Base-by-base conservation (phyloP, 2,329 filamentous ascomycete genomes). In the Cyclaneusma minus region DNA sequence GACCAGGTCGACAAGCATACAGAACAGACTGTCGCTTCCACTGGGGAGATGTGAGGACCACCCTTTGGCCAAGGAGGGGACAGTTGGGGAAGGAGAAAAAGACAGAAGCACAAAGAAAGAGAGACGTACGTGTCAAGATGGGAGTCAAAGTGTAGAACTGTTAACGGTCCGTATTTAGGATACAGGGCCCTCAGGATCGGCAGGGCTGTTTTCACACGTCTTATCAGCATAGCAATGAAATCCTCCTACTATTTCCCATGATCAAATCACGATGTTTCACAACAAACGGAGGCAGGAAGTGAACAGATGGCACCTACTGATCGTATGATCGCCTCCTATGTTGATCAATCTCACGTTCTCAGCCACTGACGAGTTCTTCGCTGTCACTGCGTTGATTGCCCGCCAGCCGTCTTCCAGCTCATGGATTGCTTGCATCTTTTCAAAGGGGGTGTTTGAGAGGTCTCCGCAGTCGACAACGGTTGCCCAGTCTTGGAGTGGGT, bases 301-400 rank as follows among this genome's bases (percentile, higher is more conserved):
- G 13, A 16, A n/a, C 13, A 8, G 8, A 9, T 18, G 3, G 10
- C 10, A 18, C 25, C 34, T 27, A 45, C 42, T 45, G n/a, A 45
- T 45, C 5, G 43, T 45, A 28, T 46, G 43, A 29, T 45, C 43
- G 13, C 43, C 43, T 13, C 43, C 43, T 24, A 46, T 41, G 2
- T 31, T 37, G 15, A 46, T 39, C n/a, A 41, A 29, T 18, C 42
- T 32, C 5, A 42, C 32, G 10, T 36, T 36, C 29, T 45, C 37
- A 9, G 28, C 31, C 12, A 31, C 32, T n/a, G 41, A 37, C 4
- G 25, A 28, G 21, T 45, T 43, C 27, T 43, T 42, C 3, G 43
- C 32, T 13, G 32, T 35, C 21, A 29, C 25, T 1, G 18, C 13
- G 18, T 39, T 35, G 15, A 45, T 39, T 4, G 35, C 30, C 25